Evolutionary conservation across 192 early-diverging fungal genomes (phyloP).

Genomic region (Rhizophagus clarus): DNA sequence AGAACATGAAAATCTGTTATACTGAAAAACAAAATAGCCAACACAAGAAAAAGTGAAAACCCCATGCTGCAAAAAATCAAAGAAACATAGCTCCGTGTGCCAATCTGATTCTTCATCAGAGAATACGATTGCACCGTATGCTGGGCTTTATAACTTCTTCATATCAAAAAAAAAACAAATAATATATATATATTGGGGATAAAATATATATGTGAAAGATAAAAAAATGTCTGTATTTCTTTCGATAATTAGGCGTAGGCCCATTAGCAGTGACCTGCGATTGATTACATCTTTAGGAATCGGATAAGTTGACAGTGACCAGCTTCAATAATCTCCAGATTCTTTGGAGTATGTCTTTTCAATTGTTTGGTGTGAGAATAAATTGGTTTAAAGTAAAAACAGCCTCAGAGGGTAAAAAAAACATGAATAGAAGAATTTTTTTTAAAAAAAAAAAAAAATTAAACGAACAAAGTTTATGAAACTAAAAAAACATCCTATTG

Average conservation of each 20-base stretch:
- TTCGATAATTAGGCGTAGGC: conserved; percentile 11
- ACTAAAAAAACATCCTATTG: no score
- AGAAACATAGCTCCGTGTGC: conserved; percentile 27
- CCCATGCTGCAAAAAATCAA: conserved; percentile 13
- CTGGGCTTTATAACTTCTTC: no score
- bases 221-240: background rate
- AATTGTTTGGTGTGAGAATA: background rate
- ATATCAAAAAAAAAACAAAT: background rate
- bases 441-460: no score
- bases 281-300: no score
- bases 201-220: background rate
- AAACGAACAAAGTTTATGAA: no score
- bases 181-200: background rate
- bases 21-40: background rate
- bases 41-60: background rate
- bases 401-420: background rate
- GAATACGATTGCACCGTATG: no score
- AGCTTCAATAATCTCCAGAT: no score
- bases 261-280: no score
- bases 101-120: background rate
- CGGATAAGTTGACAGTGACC: no score
- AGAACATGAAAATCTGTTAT: background rate
- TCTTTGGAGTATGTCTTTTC: conserved; percentile 1
- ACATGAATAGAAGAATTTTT: no score
- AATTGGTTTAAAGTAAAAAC: conserved; percentile 2